Evolutionary conservation across 129 eudicot genomes (phyloP).

Genomic region (Gnaphalium uliginosum): DNA sequence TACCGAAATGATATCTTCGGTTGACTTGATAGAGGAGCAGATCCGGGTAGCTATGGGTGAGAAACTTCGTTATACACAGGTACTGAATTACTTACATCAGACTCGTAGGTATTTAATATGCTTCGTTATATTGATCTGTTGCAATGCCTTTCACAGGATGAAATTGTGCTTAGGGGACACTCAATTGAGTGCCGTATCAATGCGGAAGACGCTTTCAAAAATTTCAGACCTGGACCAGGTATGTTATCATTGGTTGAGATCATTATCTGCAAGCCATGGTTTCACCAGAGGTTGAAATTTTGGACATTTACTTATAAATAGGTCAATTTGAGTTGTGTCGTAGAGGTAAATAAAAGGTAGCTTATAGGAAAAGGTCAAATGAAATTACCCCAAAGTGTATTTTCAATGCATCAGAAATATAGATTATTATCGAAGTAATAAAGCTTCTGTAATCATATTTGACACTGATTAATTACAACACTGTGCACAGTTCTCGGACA

Average conservation of each 20-base stretch:
- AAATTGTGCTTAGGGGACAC: conserved; percentile 91
- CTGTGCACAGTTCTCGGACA: background rate
- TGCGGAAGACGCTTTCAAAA: conserved; percentile 98
- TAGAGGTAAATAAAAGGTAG: background rate
- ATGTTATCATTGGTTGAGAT: conserved; percentile 15
- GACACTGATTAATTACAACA: background rate
- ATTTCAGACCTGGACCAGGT: conserved; percentile 99
- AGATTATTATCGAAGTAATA: background rate
- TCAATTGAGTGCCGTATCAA: conserved; percentile 98
- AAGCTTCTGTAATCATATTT: background rate
- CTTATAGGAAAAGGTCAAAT: background rate
- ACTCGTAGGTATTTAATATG: conserved; percentile 1
- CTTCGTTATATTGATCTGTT: conserved; percentile 20
- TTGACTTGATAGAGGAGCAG: conserved; percentile 97
- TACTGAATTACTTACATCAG: conserved; percentile 22
- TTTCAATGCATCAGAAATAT: background rate
- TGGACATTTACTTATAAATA: background rate
- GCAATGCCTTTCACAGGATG: conserved; percentile 58
- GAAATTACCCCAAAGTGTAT: background rate
- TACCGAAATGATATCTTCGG: conserved; percentile 97
- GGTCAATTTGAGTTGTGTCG: background rate
- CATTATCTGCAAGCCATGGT: conserved; percentile 2
- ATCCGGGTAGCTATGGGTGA: conserved; percentile 97
- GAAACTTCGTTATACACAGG: conserved; percentile 88
- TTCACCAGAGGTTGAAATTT: background rate